Evolutionary conservation across 2,329 filamentous ascomycete genomes (phyloP), one percentile per base, ranked within the genome.

Genomic region (Trichoderma sp.): DNA sequence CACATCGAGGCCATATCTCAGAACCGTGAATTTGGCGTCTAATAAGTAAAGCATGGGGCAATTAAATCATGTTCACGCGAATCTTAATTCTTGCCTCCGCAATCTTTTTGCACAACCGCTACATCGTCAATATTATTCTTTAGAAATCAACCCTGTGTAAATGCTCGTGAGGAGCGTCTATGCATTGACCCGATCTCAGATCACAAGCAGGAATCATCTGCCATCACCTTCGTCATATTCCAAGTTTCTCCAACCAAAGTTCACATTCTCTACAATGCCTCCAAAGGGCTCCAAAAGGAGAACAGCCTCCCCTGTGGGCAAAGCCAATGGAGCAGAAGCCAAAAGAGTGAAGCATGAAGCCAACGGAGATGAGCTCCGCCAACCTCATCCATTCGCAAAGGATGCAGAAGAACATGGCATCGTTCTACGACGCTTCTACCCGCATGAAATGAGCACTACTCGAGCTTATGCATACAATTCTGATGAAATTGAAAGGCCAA

Each of bases 361-460:
- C 67, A 56, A 71, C 19, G 37, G 71, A 37, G 78, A 81, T 63
- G 79, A 78, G 31, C 74, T 86, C 63, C 81, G 79, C 43, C 75
- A 79, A 29, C 84, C 84, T 0, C 85, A 87, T 70, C 83, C 82
- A 13, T 81, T 82, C 53, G 76, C 82, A n/a, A 74, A 78, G 19
- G 79, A 83, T 27, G 80, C 84, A 10, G 84, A 86, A 71, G 79
- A 83, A 27, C 73, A 90, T 72, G 89, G 89, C 21, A 88, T 92
- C 61, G 88, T 92, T 0, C 82, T 91, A 43, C 88, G 90, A 52
- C 86, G 92, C 59, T 97, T 90, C 81, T 97, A 97, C 74, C 93
- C 93, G 0, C 87, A 88, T 0, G 93, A 97, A 77, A 96, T 97
- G 90, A 92, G 86, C 81, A 96, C 93, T 74, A 87, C 86, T 61